Evolutionary conservation across 2,329 filamentous ascomycete genomes (phyloP).

Genomic region (Fusarium chlamydosporum): DNA sequence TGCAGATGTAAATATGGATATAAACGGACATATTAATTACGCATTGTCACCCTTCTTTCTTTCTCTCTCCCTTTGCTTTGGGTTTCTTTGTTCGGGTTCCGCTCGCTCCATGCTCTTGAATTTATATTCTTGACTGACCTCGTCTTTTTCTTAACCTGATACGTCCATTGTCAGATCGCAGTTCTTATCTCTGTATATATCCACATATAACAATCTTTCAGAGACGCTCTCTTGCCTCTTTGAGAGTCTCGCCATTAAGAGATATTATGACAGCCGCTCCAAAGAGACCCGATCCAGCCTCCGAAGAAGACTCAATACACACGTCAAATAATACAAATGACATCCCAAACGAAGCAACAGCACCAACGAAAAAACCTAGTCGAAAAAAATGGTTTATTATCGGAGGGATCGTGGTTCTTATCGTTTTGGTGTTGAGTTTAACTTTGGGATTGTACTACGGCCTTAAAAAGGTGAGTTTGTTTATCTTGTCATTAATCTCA

Average conservation of each 20-base stretch:
- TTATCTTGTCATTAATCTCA: not conserved
- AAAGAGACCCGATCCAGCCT: slow-evolving; percentile 15
- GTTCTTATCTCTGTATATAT: not conserved
- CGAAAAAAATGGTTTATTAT: slow-evolving; percentile 33
- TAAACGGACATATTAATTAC: not conserved
- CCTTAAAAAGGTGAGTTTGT: slow-evolving; percentile 38
- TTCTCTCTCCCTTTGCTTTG: not conserved
- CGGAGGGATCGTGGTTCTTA: slow-evolving; percentile 7
- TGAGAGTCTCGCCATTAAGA: not conserved
- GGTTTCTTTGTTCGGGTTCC: slow-evolving; percentile 2
- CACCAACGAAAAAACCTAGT: slow-evolving; percentile 18
- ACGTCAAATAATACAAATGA: slow-evolving; percentile 7
- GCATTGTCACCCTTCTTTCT: not conserved
- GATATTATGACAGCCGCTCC: slow-evolving; percentile 24
- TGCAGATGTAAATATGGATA: not conserved
- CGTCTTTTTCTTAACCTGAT: not conserved
- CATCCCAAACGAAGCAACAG: not conserved
- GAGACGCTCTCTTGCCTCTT: slow-evolving; percentile 11
- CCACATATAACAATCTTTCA: slow-evolving; percentile 12
- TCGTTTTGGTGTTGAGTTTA: slow-evolving; percentile 36
- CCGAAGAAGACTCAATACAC: slow-evolving; percentile 29
- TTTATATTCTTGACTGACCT: not conserved
- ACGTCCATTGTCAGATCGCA: not conserved
- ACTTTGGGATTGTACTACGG: slow-evolving; percentile 44
- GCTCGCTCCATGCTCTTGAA: not conserved